phyloP scores from a whole-genome alignment of 2,329 filamentous ascomycete species.

The Nothomitra cinnamomea region DNA sequence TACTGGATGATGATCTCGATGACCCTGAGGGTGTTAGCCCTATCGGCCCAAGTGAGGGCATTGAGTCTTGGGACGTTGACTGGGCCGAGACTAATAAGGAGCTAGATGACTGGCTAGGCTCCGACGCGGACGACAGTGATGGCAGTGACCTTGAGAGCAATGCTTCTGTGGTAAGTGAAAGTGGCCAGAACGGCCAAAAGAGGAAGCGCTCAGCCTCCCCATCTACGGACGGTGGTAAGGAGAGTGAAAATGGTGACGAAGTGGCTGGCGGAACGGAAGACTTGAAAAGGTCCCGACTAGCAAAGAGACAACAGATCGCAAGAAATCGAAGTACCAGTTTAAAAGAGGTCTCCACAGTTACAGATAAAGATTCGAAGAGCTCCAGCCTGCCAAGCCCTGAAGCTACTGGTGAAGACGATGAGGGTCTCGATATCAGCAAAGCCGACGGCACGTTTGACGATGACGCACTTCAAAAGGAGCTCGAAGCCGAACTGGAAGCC shows the following conservation, averaged over 20 bases:
- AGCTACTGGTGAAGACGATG: slow-evolving; percentile 19
- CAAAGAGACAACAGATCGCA: slow-evolving; percentile 34
- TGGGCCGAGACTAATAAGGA: slow-evolving; percentile 17
- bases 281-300: slow-evolving; percentile 18
- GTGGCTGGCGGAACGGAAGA: slow-evolving; percentile 7
- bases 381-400: slow-evolving; percentile 8
- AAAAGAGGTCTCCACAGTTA: slow-evolving; percentile 20
- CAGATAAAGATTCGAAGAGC: slow-evolving; percentile 4
- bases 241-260: slow-evolving; percentile 7
- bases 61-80: slow-evolving; percentile 7
- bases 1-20: slow-evolving; percentile 12
- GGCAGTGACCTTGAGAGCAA: slow-evolving; percentile 29
- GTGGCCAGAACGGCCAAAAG: slow-evolving; percentile 15
- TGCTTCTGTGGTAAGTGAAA: slow-evolving; percentile 15
- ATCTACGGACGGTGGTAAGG: slow-evolving; percentile 10
- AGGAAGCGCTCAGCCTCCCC: slow-evolving; percentile 22
- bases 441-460: not conserved
- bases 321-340: slow-evolving; percentile 24
- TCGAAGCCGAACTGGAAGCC: slow-evolving; percentile 40
- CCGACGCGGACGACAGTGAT: slow-evolving; percentile 26
- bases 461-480: slow-evolving; percentile 32
- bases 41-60: slow-evolving; percentile 1
- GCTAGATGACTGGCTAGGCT: slow-evolving; percentile 18
- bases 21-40: slow-evolving; percentile 5
- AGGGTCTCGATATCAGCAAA: slow-evolving; percentile 18